phyloP scores from a whole-genome alignment of 192 early-diverging fungal species.

The Rhizophagus clarus region DNA sequence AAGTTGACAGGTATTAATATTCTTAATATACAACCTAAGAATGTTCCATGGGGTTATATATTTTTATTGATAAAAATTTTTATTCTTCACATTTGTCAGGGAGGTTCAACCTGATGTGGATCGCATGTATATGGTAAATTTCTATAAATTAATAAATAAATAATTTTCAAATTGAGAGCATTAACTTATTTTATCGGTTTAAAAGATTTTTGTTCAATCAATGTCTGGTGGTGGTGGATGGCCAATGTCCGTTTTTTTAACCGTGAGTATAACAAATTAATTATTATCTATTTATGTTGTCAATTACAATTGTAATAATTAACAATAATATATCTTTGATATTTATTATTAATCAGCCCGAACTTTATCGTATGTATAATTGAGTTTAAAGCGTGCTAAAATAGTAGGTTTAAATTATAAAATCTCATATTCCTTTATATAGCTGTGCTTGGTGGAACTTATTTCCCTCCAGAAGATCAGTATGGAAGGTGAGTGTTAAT shows the following conservation, averaged over 20 bases:
- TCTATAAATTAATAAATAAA: background rate
- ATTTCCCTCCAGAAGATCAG: conserved; percentile 48
- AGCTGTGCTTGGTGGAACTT: conserved; percentile 51
- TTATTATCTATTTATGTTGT: conserved; percentile 33
- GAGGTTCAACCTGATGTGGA: conserved; percentile 67
- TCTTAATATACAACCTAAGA: background rate
- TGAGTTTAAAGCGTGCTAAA: background rate
- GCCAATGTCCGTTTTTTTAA: conserved; percentile 69
- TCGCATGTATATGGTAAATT: conserved; percentile 58
- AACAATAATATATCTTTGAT: background rate
- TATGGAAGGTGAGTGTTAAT: conserved; percentile 30
- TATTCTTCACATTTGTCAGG: conserved; percentile 28
- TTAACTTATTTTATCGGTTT: background rate
- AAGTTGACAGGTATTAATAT: conserved; percentile 31
- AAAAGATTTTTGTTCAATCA: conserved; percentile 58
- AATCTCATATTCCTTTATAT: background rate
- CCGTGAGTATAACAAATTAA: conserved; percentile 48
- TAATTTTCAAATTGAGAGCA: background rate
- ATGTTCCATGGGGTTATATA: background rate
- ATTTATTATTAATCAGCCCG: conserved; percentile 24
- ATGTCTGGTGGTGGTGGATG: conserved; percentile 67
- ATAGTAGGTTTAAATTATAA: too few species aligned
- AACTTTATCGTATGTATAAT: conserved; percentile 35
- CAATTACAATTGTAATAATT: conserved; percentile 26
- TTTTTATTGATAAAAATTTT: background rate